Percentiles rank a stretch among this genome's conserved stretches.
These are phyloP conservation scores for Glutinoglossum americanum DNA, from an alignment of 495 filamentous ascomycete genomes.

Conservation along the genomic window DNA sequence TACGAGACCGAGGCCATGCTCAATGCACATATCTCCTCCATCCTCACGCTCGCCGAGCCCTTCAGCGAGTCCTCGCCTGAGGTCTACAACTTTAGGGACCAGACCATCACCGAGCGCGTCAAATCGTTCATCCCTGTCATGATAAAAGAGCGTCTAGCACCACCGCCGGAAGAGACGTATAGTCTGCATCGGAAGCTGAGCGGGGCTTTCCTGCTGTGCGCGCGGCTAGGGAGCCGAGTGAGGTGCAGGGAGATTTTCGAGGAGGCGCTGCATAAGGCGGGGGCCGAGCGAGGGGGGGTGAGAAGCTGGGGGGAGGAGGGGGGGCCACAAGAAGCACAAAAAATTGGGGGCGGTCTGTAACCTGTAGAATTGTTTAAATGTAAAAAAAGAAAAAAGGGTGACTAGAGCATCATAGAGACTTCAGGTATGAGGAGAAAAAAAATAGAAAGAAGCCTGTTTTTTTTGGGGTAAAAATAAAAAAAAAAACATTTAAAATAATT, in stretches of 20 bases:
- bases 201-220: slow-evolving; percentile 86
- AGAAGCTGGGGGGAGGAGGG: no score
- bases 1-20: slow-evolving; percentile 65
- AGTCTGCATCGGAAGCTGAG: slow-evolving; percentile 88
- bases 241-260: slow-evolving; percentile 64
- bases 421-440: no score
- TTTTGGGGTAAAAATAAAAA: no score
- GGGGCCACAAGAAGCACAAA: no score
- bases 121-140: slow-evolving; percentile 73
- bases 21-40: slow-evolving; percentile 61
- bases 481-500: no score
- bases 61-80: slow-evolving; percentile 36
- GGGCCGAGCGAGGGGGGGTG: neutral
- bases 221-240: slow-evolving; percentile 61
- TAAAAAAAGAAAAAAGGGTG: no score
- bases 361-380: no score
- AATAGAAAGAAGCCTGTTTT: no score
- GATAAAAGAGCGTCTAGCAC: slow-evolving; percentile 68
- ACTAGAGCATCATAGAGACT: no score
- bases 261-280: slow-evolving; percentile 31
- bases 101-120: slow-evolving; percentile 90
- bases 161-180: slow-evolving; percentile 95
- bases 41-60: slow-evolving; percentile 79
- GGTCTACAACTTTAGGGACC: slow-evolving; percentile 75
- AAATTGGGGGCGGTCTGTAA: no score